Conservation (phyloP, 257 asterid genomes). For the Capsicum pubescens region DNA sequence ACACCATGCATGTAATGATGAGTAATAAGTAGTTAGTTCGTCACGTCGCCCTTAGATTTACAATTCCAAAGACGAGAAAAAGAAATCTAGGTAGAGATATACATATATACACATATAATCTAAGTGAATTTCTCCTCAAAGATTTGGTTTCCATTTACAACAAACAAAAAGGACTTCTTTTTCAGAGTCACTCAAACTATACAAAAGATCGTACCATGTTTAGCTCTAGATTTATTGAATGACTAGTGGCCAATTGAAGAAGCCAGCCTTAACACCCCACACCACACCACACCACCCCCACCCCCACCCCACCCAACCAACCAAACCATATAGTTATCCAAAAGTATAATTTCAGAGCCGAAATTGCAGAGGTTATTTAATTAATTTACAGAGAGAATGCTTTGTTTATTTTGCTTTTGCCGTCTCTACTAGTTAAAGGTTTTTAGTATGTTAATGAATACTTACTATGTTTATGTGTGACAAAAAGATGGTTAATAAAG, state of each 20-base stretch:
- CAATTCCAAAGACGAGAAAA: slow-evolving; percentile 41
- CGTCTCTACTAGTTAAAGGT: background rate
- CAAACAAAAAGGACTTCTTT: slow-evolving; percentile 29
- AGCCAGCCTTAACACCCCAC: slow-evolving; percentile 12
- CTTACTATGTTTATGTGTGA: slow-evolving; percentile 44
- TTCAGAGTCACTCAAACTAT: slow-evolving; percentile 50
- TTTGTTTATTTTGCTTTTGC: slow-evolving; percentile 27
- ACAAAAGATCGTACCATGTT: slow-evolving; percentile 68
- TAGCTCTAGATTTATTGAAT: slow-evolving; percentile 58
- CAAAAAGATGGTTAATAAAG: slow-evolving; percentile 43
- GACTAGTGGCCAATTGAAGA: slow-evolving; percentile 55
- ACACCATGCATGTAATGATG: slow-evolving; percentile 40
- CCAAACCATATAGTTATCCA: background rate
- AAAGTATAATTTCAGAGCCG: slow-evolving; percentile 44
- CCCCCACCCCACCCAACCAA: too few species aligned
- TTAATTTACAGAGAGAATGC: slow-evolving; percentile 29
- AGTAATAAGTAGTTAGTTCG: slow-evolving; percentile 25
- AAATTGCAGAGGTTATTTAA: slow-evolving; percentile 43
- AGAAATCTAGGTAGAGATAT: background rate
- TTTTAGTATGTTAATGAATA: slow-evolving; percentile 24
- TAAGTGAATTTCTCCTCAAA: slow-evolving; percentile 35
- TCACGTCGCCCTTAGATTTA: slow-evolving; percentile 33
- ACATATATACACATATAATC: slow-evolving; percentile 16
- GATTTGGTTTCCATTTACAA: slow-evolving; percentile 55
- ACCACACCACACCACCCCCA: background rate